A percentile compares a stretch with the other conserved stretches of the same genome.
phyloP scores from a whole-genome alignment of 108 stramenopile species.

The Asterionellopsis glacialis region DNA sequence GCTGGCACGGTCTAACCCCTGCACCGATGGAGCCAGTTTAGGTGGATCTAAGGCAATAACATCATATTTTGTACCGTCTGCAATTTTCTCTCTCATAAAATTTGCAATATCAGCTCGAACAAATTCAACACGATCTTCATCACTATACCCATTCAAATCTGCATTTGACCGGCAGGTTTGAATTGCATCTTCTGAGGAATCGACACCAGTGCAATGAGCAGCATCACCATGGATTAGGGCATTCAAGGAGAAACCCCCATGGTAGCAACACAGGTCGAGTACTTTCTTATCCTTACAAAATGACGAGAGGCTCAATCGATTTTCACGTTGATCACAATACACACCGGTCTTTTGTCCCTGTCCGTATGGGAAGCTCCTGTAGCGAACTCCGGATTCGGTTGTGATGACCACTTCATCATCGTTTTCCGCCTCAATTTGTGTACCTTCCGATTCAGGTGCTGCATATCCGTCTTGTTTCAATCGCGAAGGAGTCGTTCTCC shows the following conservation, averaged over 20 bases:
- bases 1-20: slow-evolving; percentile 57
- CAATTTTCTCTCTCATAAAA: slow-evolving; percentile 64
- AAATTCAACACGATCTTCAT: slow-evolving; percentile 38
- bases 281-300: slow-evolving; percentile 60
- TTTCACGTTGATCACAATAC: slow-evolving; percentile 96
- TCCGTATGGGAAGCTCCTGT: slow-evolving; percentile 58
- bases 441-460: background rate
- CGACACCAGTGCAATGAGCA: slow-evolving; percentile 57
- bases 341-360: slow-evolving; percentile 95
- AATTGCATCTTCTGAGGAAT: slow-evolving; percentile 83
- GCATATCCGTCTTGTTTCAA: slow-evolving; percentile 71
- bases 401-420: slow-evolving; percentile 41
- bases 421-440: slow-evolving; percentile 4
- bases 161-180: slow-evolving; percentile 68
- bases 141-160: slow-evolving; percentile 58
- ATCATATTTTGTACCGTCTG: slow-evolving; percentile 50
- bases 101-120: slow-evolving; percentile 72
- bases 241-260: slow-evolving; percentile 86
- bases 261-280: slow-evolving; percentile 86
- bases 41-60: slow-evolving; percentile 91
- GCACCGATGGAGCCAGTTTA: slow-evolving; percentile 85
- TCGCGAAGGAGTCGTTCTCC: slow-evolving; percentile 65
- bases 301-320: slow-evolving; percentile 61
- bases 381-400: slow-evolving; percentile 76
- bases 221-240: slow-evolving; percentile 67